phyloP scores from a whole-genome alignment of 116 monocot genomes.

The Papilionanthe hybrid region DNA sequence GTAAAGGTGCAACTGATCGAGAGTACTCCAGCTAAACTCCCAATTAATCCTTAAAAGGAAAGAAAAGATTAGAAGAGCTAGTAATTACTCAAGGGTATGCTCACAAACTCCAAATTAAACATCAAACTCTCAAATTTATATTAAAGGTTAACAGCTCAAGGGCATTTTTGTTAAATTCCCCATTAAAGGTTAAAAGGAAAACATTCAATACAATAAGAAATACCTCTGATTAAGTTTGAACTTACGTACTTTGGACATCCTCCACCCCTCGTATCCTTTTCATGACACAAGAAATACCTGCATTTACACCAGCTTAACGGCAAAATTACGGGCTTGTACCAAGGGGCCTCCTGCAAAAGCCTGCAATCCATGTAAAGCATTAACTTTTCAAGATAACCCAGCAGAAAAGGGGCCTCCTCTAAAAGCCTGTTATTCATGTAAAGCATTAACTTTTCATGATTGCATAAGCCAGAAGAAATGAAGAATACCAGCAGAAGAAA shows the following conservation, averaged over 20 bases:
- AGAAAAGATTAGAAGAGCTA: background rate
- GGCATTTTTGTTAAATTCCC: background rate
- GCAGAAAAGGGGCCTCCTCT: too few species aligned
- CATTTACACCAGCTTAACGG: constrained; percentile 59
- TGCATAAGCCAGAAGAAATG: background rate
- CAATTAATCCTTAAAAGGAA: background rate
- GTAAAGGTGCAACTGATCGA: background rate
- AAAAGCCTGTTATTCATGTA: too few species aligned
- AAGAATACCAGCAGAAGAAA: background rate
- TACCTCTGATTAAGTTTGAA: constrained; percentile 3
- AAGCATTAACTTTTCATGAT: background rate
- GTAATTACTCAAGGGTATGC: background rate
- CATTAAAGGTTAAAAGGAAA: background rate
- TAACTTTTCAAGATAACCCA: too few species aligned
- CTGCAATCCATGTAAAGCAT: constrained; percentile 16
- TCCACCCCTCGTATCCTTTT: constrained; percentile 55
- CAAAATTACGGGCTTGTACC: constrained; percentile 59
- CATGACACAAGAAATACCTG: constrained; percentile 56
- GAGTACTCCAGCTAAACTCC: background rate
- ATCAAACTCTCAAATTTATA: background rate
- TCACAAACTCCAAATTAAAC: too few species aligned
- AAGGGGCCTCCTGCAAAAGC: constrained; percentile 55
- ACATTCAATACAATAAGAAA: background rate
- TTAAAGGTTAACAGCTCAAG: background rate
- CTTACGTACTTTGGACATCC: constrained; percentile 52